These are phyloP conservation scores for Rhynchospora pubera DNA, from an alignment of 176 grass and related monocot genomes.

Conservation along the genomic window DNA sequence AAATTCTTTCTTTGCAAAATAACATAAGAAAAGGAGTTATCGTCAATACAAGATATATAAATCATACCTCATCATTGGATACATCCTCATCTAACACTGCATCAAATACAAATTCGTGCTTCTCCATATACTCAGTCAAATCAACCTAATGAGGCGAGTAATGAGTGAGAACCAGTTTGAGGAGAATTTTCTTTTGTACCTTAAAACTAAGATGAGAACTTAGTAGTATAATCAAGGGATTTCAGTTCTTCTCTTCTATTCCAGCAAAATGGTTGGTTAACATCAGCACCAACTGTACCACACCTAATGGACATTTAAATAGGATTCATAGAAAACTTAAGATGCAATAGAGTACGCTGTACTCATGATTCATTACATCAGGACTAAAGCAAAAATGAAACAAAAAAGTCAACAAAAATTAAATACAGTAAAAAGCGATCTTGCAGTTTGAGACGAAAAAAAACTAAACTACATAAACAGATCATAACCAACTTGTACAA, in stretches of 20 bases:
- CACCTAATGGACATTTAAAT: neutral
- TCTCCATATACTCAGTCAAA: slow-evolving; percentile 53
- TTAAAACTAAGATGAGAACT: neutral
- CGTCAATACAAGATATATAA: neutral
- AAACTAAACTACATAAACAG: neutral
- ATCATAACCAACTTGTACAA: neutral
- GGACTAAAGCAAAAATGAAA: neutral
- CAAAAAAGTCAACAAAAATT: neutral
- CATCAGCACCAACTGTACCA: neutral
- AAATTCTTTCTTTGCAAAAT: neutral
- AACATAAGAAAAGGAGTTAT: neutral
- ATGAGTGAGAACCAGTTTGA: neutral
- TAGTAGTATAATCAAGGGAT: too few species aligned
- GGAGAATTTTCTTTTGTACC: neutral
- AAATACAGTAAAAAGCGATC: neutral
- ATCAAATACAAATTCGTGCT: slow-evolving; percentile 54
- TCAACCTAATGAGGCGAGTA: slow-evolving; percentile 34
- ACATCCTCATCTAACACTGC: slow-evolving; percentile 50
- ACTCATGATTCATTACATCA: neutral
- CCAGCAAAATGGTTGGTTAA: neutral
- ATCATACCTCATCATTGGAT: slow-evolving; percentile 47
- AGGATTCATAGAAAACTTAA: neutral
- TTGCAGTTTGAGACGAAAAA: neutral
- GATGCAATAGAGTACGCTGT: neutral
- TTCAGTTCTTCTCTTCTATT: neutral